Evolutionary conservation across 371 early-diverging fungal species (phyloP).

Genomic region (Apophysomyces ossiformis): DNA sequence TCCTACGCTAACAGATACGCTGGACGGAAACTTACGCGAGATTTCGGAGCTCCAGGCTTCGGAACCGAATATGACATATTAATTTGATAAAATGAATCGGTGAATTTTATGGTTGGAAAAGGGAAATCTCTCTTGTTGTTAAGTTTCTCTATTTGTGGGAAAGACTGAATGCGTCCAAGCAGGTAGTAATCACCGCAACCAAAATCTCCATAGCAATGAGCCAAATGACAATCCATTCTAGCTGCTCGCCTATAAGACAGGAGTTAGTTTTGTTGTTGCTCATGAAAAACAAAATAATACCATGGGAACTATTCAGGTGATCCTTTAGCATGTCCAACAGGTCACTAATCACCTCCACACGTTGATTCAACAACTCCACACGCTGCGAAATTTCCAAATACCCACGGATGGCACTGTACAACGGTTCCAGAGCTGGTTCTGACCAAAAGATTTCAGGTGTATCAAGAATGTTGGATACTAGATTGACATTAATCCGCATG

Average conservation of each 20-base stretch:
- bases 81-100: too few species aligned
- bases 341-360: constrained; percentile 72
- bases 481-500: constrained; percentile 88
- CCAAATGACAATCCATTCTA: constrained; percentile 87
- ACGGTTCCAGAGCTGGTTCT: constrained; percentile 79
- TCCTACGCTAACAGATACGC: too few species aligned
- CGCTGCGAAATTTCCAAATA: constrained; percentile 88
- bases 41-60: not conserved
- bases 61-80: too few species aligned
- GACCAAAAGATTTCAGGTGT: constrained; percentile 91
- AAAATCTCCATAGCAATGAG: constrained; percentile 82
- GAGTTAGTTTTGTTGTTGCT: not conserved
- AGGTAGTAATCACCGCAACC: constrained; percentile 80
- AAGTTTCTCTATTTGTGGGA: constrained; percentile 29
- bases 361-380: constrained; percentile 61
- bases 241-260: constrained; percentile 60
- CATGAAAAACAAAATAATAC: constrained; percentile 27
- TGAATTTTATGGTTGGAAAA: not conserved
- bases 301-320: constrained; percentile 74
- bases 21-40: too few species aligned
- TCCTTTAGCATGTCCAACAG: constrained; percentile 87
- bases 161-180: constrained; percentile 70
- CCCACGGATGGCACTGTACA: constrained; percentile 79
- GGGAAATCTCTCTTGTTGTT: not conserved
- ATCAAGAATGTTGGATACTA: constrained; percentile 84